These are phyloP conservation scores for Melaleuca quinquenervia DNA, from an alignment of 345 rosid species.

Conservation along the genomic window DNA sequence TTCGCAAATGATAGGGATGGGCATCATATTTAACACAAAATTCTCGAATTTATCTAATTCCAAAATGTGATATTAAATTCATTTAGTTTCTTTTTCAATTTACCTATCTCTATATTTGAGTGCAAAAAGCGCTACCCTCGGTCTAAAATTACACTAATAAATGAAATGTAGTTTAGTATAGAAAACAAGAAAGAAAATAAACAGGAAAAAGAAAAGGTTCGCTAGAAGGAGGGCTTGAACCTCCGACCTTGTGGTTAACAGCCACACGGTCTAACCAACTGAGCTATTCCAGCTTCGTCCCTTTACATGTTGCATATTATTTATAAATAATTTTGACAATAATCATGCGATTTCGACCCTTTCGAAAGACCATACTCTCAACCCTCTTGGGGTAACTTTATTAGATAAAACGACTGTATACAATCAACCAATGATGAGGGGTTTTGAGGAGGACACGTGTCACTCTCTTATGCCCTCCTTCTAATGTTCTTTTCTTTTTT, in stretches of 20 bases:
- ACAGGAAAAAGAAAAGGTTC: not conserved
- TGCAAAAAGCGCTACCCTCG: not conserved
- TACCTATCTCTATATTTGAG: not conserved
- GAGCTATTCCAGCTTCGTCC: conserved; percentile 35
- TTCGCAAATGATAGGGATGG: not conserved
- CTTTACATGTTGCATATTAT: rapidly evolving
- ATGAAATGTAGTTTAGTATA: not conserved
- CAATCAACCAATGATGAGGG: not conserved
- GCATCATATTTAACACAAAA: not conserved
- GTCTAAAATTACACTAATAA: not conserved
- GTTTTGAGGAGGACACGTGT: not conserved
- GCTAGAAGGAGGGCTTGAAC: conserved; percentile 57
- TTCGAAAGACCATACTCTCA: not conserved
- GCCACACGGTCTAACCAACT: conserved; percentile 59
- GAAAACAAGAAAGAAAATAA: not conserved
- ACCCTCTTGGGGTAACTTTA: not conserved
- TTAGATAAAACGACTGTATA: not conserved
- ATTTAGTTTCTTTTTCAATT: not conserved
- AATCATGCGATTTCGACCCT: not conserved
- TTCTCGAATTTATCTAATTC: not conserved
- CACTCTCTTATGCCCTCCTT: not conserved
- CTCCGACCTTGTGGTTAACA: conserved; percentile 72
- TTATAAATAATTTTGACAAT: rapidly evolving
- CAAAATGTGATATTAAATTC: not conserved
- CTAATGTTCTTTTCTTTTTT: not conserved